Percentiles rank a stretch among this genome's conserved stretches.
phyloP scores from a whole-genome alignment of 495 filamentous ascomycete genomes.

The Astrocystis sublimbata region DNA sequence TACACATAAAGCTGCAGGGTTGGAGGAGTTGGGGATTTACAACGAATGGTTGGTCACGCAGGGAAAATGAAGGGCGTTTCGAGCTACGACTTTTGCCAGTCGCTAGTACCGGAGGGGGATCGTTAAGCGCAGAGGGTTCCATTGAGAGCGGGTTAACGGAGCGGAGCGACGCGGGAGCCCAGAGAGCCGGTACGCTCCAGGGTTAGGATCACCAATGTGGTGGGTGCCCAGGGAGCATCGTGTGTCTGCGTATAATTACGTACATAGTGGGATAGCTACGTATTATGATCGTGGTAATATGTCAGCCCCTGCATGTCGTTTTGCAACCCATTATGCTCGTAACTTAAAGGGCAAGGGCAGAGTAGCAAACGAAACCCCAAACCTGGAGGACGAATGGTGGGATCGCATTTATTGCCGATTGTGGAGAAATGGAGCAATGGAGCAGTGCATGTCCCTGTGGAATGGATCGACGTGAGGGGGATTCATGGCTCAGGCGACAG shows the following conservation, averaged over 20 bases:
- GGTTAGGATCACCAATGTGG: constrained; percentile 2
- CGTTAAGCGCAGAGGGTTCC: constrained; percentile 32
- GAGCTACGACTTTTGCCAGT: constrained; percentile 3
- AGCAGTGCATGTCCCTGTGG: neutral
- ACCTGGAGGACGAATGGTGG: neutral
- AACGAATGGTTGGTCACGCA: neutral
- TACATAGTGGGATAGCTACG: no score
- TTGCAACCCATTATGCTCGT: neutral
- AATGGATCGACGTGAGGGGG: neutral
- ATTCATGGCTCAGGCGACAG: neutral
- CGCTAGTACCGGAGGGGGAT: constrained; percentile 30
- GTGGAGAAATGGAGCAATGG: neutral
- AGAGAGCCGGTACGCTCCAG: constrained; percentile 16
- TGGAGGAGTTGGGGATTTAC: neutral
- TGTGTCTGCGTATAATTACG: neutral
- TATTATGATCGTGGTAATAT: no score
- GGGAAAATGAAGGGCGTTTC: neutral
- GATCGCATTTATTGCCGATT: neutral
- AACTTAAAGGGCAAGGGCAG: neutral
- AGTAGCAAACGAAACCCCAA: no score
- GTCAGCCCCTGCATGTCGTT: no score
- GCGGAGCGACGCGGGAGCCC: constrained; percentile 15
- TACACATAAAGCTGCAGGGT: no score
- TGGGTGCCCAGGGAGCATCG: no score
- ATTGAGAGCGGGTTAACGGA: constrained; percentile 28